These are phyloP conservation scores for Candida saitoana DNA, from an alignment of 805 yeast species.

Conservation along the genomic window DNA sequence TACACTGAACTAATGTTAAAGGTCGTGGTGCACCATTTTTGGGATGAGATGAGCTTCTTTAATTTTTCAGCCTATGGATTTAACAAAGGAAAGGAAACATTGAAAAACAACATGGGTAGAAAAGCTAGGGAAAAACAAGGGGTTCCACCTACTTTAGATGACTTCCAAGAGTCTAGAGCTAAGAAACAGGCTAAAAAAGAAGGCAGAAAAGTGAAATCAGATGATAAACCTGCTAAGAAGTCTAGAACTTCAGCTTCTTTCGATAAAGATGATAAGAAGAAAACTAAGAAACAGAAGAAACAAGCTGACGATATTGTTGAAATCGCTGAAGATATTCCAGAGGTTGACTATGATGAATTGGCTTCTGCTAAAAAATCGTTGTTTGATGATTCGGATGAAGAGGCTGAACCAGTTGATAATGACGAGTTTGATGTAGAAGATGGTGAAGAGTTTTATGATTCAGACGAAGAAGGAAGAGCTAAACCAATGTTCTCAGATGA, in stretches of 20 bases:
- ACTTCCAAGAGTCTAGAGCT: conserved; percentile 50
- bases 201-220: conserved; percentile 29
- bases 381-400: conserved; percentile 70
- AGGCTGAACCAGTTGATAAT: conserved; percentile 39
- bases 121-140: conserved; percentile 90
- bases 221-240: conserved; percentile 6
- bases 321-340: conserved; percentile 49
- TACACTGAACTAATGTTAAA: no score
- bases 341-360: conserved; percentile 59
- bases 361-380: conserved; percentile 67
- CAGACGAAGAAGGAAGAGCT: conserved; percentile 58
- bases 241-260: not conserved
- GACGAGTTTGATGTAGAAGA: conserved; percentile 37
- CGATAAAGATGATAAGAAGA: conserved; percentile 6
- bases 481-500: conserved; percentile 83
- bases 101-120: conserved; percentile 66
- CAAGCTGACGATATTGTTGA: conserved; percentile 19
- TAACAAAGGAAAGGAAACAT: not conserved
- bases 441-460: conserved; percentile 39
- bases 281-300: conserved; percentile 14
- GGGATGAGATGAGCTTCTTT: not conserved
- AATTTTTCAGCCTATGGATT: not conserved
- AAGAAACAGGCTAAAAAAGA: conserved; percentile 40
- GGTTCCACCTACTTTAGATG: conserved; percentile 85
- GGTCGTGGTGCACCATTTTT: conserved; percentile 2